Base-by-base conservation (phyloP, 805 yeast species). In the Metschnikowia vanudenii region DNA sequence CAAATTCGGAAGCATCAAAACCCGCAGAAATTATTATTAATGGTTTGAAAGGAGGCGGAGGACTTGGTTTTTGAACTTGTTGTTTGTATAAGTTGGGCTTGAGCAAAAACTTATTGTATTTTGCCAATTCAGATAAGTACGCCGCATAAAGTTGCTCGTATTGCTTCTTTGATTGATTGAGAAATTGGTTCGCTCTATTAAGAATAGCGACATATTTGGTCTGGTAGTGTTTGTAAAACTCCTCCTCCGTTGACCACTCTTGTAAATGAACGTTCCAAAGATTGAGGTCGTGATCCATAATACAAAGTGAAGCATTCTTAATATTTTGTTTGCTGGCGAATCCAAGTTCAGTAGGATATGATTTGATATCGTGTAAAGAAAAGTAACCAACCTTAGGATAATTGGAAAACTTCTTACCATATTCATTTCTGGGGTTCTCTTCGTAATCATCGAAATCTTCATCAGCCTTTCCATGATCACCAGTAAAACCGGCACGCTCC, bases 191-290 rank as follows among this genome's bases (percentile, higher is more conserved):
- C 3, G 94, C 95, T 50, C 85, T 74, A 32, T 77, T 73, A 51
- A 88, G 75, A 29, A 88, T 61, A 0, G 78, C 73, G 14, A 80
- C 77, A 59, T 88, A 88, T 45, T 76, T 78, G 16, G 78, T 68
- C 32, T 75, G 74, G 63, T 88, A 88, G 40, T 80, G 71, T 47
- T 70, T 68, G 57, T 81, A 74, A 59, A 88, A 88, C 46, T 86
- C 90, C 12, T 78, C 84, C 51, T 78, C 82, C 11, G 74, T 74
- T 1, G 67, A 62, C 76, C 85, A 88, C 28, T 79, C 78, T 53
- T 84, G 81, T 45, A 88, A 69, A 62, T 88, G 96, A 14, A 88
- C 84, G 61, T 88, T 88, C 96, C 96, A 88, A 38, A 88, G 79
- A 48, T 82, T 82, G 59, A 86, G 65, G 56, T 82, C 89, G 61